Base-by-base conservation (phyloP, 495 filamentous ascomycete genomes). In the Thermothielavioides terrestris region DNA sequence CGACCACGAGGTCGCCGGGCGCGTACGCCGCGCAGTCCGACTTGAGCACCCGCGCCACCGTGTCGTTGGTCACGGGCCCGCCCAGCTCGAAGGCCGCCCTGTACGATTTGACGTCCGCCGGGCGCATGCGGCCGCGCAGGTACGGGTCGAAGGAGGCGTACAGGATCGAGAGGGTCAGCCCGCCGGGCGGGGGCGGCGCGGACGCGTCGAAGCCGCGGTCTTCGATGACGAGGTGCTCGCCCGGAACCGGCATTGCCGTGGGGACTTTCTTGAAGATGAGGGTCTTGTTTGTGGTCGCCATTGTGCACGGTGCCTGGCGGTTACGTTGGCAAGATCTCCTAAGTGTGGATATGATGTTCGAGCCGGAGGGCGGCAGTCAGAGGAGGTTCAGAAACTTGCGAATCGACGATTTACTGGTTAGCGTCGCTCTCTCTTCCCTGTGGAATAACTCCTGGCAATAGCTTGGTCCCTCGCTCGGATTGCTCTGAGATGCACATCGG, bases 111-210 rank as follows among this genome's bases (percentile, higher is more conserved):
- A 62, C 51, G 26, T 45, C 23, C 14, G 71, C 34, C 11, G 63
- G 54, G 8, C 74, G 69, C 77, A 81, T 80, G 44, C 79, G 77
- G 44, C 87, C 86, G 25, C 90, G 84, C 68, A 85, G 81, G 74
- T 95, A 95, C 7, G 90, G 90, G 70, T 96, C 90, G 67, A 84
- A 86, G 50, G 88, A 94, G 65, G 82, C 74, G 63, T 84, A 88
- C 62, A 85, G 77, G 52, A 84, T 84, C 64, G 85, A 80, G 47
- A 83, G 62, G 30, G 82, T 79, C 23, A 94, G 60, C 27, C 90
- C 88, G 53, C 85, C 82, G 28, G 74, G 55, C 7, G 87, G 86
- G 22, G 82, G 76, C 1, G 74, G 53, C 25, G 78, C 70, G n/a
- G 78, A 68, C 51, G 79, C 62, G 65, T 91, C 86, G 67, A 91